Evolutionary conservation across 495 filamentous ascomycete species (phyloP).

Genomic region (Cercophora newfieldiana): DNA sequence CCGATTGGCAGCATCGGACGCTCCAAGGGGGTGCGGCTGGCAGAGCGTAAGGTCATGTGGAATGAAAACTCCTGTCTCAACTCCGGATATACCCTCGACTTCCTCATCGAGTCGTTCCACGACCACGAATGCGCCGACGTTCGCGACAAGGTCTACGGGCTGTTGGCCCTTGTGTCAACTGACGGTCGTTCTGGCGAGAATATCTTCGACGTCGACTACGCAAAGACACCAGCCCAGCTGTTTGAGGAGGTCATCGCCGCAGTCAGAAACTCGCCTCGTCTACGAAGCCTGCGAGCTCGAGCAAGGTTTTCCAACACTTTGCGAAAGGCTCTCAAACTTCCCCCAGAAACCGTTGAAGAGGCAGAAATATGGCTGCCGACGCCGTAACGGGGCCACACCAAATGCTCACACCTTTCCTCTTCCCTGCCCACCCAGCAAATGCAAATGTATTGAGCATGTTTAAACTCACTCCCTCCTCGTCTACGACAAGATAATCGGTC

Average conservation of each 20-base stretch:
- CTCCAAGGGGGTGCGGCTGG: background rate
- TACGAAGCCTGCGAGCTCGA: background rate
- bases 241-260: background rate
- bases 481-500: no score
- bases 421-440: no score
- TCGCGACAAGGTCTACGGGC: slow-evolving; percentile 1
- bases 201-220: background rate
- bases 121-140: slow-evolving; percentile 3
- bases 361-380: no score
- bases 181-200: background rate
- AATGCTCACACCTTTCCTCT: no score
- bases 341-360: no score
- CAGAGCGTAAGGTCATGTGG: background rate
- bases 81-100: slow-evolving; percentile 2
- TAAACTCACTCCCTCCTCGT: no score
- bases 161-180: background rate
- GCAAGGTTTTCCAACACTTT: background rate
- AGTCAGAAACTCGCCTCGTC: background rate
- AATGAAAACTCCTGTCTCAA: background rate
- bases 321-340: background rate
- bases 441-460: no score
- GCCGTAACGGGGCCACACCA: no score
- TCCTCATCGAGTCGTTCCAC: background rate
- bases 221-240: background rate
- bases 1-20: no score